Evolutionary conservation across 176 grass and related monocot genomes (phyloP).

Genomic region (Saccharum officinarum): DNA sequence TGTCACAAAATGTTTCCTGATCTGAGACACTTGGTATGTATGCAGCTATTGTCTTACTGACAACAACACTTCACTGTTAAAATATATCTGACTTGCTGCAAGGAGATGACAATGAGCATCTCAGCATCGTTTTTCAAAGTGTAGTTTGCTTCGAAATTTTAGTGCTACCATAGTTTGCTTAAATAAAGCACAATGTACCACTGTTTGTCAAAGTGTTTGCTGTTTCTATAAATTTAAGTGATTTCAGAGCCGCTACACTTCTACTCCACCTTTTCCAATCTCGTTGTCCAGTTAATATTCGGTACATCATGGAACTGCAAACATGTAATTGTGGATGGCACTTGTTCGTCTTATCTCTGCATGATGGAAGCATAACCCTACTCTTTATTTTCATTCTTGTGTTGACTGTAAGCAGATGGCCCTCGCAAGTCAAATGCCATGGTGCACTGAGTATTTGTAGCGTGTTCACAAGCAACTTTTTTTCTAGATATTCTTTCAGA

Average conservation of each 20-base stretch:
- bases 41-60: neutral
- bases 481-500: neutral
- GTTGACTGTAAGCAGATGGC: neutral
- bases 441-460: neutral
- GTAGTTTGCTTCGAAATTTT: neutral
- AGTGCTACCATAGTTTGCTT: neutral
- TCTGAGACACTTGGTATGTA: neutral
- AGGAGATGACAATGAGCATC: neutral
- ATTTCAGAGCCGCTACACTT: neutral
- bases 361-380: neutral
- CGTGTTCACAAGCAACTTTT: neutral
- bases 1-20: neutral
- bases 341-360: neutral
- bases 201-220: neutral
- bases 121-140: neutral
- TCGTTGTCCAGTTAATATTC: neutral
- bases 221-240: neutral
- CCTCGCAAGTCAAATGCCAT: neutral
- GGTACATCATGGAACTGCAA: neutral
- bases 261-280: neutral
- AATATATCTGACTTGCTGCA: neutral
- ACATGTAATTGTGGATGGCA: neutral
- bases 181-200: neutral
- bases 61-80: neutral
- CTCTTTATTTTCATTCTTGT: neutral